These are phyloP conservation scores for Dacryopinax primogenitus DNA, from an alignment of 768 basidiomycete species.

Conservation along the genomic window DNA sequence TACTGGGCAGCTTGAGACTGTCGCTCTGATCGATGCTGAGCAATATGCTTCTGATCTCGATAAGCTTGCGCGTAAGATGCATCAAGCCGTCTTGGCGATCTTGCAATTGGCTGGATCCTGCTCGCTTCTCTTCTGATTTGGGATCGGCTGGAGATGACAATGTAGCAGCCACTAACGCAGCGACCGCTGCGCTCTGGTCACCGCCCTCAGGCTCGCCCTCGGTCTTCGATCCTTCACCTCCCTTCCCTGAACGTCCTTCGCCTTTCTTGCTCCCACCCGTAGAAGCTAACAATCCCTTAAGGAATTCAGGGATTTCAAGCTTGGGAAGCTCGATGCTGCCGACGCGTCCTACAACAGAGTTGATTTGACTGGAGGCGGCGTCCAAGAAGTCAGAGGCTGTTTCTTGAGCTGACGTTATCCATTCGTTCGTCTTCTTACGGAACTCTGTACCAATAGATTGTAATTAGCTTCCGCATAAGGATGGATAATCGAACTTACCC, in stretches of 20 bases:
- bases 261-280: conserved; percentile 29
- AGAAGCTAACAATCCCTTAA: conserved; percentile 45
- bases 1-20: conserved; percentile 84
- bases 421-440: conserved; percentile 51
- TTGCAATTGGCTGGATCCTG: conserved; percentile 11
- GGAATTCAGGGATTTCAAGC: conserved; percentile 48
- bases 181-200: conserved; percentile 50
- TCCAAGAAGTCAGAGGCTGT: conserved; percentile 57
- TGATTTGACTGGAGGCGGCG: conserved; percentile 57
- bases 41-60: conserved; percentile 91
- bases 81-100: conserved; percentile 69
- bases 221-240: conserved; percentile 12
- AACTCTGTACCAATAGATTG: conserved; percentile 41
- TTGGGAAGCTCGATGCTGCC: conserved; percentile 47
- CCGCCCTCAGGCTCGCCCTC: conserved; percentile 32
- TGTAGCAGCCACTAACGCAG: conserved; percentile 63
- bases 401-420: conserved; percentile 53
- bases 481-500: conserved; percentile 39
- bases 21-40: conserved; percentile 93
- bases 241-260: conserved; percentile 22
- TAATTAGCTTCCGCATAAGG: conserved; percentile 8
- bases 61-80: conserved; percentile 86
- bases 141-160: conserved; percentile 63
- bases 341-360: conserved; percentile 44
- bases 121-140: conserved; percentile 27